Percentiles rank a stretch among this genome's conserved stretches.
Evolutionary conservation across 805 yeast genomes (phyloP).

Genomic region (Torulaspora maleeae): DNA sequence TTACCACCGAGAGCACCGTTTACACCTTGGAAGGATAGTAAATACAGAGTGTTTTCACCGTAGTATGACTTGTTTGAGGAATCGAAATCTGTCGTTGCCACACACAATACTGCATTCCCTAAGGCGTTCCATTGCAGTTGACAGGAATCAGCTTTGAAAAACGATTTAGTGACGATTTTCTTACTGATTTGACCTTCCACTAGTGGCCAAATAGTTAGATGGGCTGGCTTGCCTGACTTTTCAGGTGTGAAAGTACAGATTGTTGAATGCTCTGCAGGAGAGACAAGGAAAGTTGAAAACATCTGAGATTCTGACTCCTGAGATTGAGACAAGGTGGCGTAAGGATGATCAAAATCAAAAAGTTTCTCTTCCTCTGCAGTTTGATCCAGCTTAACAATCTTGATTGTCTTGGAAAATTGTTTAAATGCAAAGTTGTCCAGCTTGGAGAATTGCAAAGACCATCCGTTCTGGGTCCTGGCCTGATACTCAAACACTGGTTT

Average conservation of each 20-base stretch:
- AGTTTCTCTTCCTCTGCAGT: conserved; percentile 32
- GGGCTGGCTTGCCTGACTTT: conserved; percentile 81
- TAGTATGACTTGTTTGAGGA: conserved; percentile 89
- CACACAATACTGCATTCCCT: conserved; percentile 90
- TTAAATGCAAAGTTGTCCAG: conserved; percentile 33
- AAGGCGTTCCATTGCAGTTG: conserved; percentile 87
- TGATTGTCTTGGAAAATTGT: conserved; percentile 30
- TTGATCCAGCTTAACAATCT: conserved; percentile 42
- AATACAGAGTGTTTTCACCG: conserved; percentile 90
- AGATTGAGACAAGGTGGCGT: conserved; percentile 46
- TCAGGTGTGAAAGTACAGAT: conserved; percentile 90
- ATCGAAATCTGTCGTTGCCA: conserved; percentile 95
- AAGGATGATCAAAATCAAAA: conserved; percentile 47
- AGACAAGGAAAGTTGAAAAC: conserved; percentile 49
- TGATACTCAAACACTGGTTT: conserved; percentile 47
- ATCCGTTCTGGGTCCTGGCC: conserved; percentile 78
- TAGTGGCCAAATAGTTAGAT: conserved; percentile 63
- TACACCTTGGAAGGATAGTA: conserved; percentile 46
- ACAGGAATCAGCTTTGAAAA: conserved; percentile 94
- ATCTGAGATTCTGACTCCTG: conserved; percentile 40
- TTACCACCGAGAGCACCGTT: conserved; percentile 85
- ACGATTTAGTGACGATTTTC: conserved; percentile 79
- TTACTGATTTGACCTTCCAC: conserved; percentile 42
- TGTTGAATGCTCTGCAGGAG: conserved; percentile 87
- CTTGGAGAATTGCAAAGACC: conserved; percentile 48